These are phyloP conservation scores for Ailanthus altissimus DNA, from an alignment of 345 rosid genomes.

Conservation along the genomic window DNA sequence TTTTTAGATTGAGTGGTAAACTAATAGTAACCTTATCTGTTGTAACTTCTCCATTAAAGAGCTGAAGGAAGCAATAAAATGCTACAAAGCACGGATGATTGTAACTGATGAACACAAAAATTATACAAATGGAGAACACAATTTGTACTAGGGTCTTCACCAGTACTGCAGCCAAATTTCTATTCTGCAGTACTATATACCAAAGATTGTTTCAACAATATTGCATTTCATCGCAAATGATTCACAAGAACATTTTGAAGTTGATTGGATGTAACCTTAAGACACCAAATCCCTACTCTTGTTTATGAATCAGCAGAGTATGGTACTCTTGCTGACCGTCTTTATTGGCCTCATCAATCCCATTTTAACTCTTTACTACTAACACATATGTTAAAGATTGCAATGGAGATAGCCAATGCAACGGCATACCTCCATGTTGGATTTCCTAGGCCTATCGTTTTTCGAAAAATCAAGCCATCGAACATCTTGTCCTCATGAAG, in stretches of 20 bases:
- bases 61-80: slow-evolving; percentile 12
- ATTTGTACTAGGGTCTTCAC: slow-evolving; percentile 17
- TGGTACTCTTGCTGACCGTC: background rate
- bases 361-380: slow-evolving; percentile 15
- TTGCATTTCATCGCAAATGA: slow-evolving; percentile 5
- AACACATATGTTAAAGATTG: slow-evolving; percentile 24
- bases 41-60: slow-evolving; percentile 14
- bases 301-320: slow-evolving; percentile 6
- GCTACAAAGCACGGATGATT: background rate
- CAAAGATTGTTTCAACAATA: background rate
- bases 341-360: background rate
- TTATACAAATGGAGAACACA: background rate
- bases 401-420: slow-evolving; percentile 13
- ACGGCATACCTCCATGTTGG: slow-evolving; percentile 22
- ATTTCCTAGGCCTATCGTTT: slow-evolving; percentile 21
- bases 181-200: background rate
- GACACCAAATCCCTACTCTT: background rate
- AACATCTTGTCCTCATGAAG: background rate
- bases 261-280: slow-evolving; percentile 5
- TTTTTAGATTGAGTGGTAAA: no score
- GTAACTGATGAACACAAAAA: fast-evolving
- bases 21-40: slow-evolving; percentile 12
- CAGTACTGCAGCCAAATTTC: no score
- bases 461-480: background rate
- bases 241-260: slow-evolving; percentile 8